Base-by-base conservation (phyloP, 2,329 filamentous ascomycete species). In the Penicillium sp. region DNA sequence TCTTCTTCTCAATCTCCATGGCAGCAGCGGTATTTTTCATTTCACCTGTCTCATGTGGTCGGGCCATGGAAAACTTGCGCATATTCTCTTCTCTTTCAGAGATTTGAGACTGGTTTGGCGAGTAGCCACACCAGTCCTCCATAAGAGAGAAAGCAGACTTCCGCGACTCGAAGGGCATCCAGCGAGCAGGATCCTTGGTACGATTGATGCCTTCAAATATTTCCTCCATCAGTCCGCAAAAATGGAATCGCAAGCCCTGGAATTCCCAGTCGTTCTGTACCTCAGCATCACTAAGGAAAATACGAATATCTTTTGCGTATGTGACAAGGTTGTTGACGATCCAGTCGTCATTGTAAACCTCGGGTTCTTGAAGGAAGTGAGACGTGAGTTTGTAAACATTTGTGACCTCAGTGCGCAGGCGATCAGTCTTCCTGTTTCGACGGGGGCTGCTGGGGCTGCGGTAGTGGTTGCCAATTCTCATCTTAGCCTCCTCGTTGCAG, bases 91-190 rank as follows among this genome's bases (percentile, higher is more conserved):
- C 93, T 60, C 91, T 84, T 57, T 88, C 87, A 6, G 88, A 85
- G 41, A 96, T 90, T 63, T 96, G 90, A 15, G 79, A 82, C 71
- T 96, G 91, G 63, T 97, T 96, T 0, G 93, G 91, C 8, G 93
- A 96, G 73, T 96, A 97, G 2, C 94, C 94, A 72, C 94, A 99
- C 96, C 96, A 99, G 64, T 97, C 93, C 75, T 99, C 94, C 93
- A 99, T 97, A 48, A 99, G 79, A 0, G 93, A 88, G 70, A 99
- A 99, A 0, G 93, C 90, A 6, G 94, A 97, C 72, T 97, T 96
- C 41, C 96, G 84, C 13, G 93, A 91, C 73, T 99, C 94, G 69
- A 99, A 99, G 0, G 94, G 93, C 86, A 99, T 94, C 93, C 94
- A 99, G 33, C 91, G 85, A 5, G 91, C 88, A 1, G 92, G 89